Base-by-base conservation (phyloP, 78 protist species). In the Dictyostelium intermedium region DNA sequence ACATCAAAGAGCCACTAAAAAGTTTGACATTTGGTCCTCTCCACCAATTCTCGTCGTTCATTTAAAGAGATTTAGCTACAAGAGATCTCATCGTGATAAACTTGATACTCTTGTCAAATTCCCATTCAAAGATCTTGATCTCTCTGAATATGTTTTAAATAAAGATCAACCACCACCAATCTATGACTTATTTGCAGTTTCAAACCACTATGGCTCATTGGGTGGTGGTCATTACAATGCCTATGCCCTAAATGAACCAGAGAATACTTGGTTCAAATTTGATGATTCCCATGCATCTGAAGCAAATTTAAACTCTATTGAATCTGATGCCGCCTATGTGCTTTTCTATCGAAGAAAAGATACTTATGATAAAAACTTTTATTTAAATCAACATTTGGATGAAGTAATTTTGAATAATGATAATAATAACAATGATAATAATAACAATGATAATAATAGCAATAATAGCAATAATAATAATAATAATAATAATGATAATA, bases 191-290 rank as follows among this genome's bases (percentile, higher is more conserved):
- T 93, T 47, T 45, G 99, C 98, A 7, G 98, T 98, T 0, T 93
- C 96, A 23, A 96, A 98, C 53, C 99, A 99, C 93, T 93, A n/a
- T 34, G 99, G 99, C 61, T 41, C 92, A 7, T 1, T 95, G 13
- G 96, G 96, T 37, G 98, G 98, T 23, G 99, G 99, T 23, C 99
- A 99, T 86, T 99, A 99, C 97, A 98, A 98, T 8, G 99, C 99
- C 11, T 92, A 37, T 45, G 98, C 98, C 34, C 66, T 93, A 84
- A 92, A 96, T 74, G 56, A 45, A 30, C 74, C 70, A 20, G 91
- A 63, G 39, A 93, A 93, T 30, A 72, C 37, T 34, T 98, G 99
- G 99, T n/a, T 83, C 60, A 56, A 85, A 35, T 98, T 96, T 41
- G 97, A 95, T 25, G 97, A 95, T 80, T 69, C 85, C 16, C 41